Evolutionary conservation across 2,329 filamentous ascomycete species (phyloP).

Genomic region (Colletotrichum sp.): DNA sequence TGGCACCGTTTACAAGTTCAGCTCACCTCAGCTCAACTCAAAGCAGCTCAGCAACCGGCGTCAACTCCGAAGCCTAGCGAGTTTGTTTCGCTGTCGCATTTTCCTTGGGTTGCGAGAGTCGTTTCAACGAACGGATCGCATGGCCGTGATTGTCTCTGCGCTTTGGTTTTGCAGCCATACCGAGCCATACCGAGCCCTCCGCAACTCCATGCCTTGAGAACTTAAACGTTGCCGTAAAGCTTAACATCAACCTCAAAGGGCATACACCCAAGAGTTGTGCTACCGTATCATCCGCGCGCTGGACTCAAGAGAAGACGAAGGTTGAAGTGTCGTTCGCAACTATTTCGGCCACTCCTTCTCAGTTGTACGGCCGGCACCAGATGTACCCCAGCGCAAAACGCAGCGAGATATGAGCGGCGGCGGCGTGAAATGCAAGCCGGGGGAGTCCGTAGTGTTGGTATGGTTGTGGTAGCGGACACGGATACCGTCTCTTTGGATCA

Average conservation of each 20-base stretch:
- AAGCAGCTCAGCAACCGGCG: neutral
- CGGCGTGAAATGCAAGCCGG: neutral
- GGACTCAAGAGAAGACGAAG: neutral
- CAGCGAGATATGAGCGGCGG: neutral
- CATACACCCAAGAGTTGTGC: neutral
- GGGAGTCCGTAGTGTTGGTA: neutral
- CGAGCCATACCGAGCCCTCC: constrained; percentile 4
- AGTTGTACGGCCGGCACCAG: neutral
- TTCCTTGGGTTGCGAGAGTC: neutral
- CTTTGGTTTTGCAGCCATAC: neutral
- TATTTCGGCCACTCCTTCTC: neutral
- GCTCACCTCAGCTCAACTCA: neutral
- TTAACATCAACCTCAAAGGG: neutral
- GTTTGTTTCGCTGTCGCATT: neutral
- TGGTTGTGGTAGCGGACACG: neutral
- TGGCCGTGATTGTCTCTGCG: neutral
- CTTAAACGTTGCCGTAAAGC: neutral
- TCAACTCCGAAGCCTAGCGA: neutral
- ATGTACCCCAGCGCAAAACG: neutral
- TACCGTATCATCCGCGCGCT: neutral
- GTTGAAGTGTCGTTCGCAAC: neutral
- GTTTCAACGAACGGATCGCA: neutral
- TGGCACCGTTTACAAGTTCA: neutral
- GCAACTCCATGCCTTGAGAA: neutral
- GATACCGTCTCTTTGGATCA: neutral